Base-by-base conservation (phyloP, 2,329 filamentous ascomycete species). In the Fusarium lyarnte region DNA sequence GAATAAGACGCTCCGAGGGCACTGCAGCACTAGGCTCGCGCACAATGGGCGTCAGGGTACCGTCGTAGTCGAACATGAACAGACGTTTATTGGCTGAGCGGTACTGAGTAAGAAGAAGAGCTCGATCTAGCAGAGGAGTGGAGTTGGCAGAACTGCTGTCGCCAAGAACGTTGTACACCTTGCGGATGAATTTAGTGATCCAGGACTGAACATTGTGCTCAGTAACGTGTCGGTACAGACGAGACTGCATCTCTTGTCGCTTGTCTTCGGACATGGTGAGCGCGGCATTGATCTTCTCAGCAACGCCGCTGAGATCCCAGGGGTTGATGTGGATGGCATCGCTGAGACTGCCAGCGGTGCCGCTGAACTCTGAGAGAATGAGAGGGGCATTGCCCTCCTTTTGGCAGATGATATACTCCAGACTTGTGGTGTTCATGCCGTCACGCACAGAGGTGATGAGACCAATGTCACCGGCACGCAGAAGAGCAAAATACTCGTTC, bases 41-140 rank as follows among this genome's bases (percentile, higher is more conserved):
- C 61, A 98, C 96, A 76, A 99, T 98, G 1, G 95, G 94, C 7
- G 96, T 98, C 60, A 99, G 88, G 1, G 96, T 99, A 52, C 96
- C 96, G 80, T 99, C 96, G 78, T 99, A 99, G 83, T 99, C 96
- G 79, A 98, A 98, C 93, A 99, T 95, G 85, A 98, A 97, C 6
- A 99, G 86, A 16, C 96, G 91, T 82, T 93, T 94, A 70, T 88
- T 88, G 7, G 94, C 91, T 42, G 88, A 85, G 67, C 90, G 89
- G 82, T 98, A 98, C 67, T 91, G 91, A 60, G 87, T 84, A 41
- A 97, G 85, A 73, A 98, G 83, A 70, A 90, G 86, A 7, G 90
- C 86, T 39, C 91, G 91, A 79, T 98, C 94, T 25, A 98, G 89
- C 4, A 92, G 87, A 1, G 95, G 95, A 2, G 95, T 98, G 7